A percentile compares a stretch with the other conserved stretches of the same genome.
Conservation (phyloP, 2,329 filamentous ascomycete genomes). For the Aciculosporium take region DNA sequence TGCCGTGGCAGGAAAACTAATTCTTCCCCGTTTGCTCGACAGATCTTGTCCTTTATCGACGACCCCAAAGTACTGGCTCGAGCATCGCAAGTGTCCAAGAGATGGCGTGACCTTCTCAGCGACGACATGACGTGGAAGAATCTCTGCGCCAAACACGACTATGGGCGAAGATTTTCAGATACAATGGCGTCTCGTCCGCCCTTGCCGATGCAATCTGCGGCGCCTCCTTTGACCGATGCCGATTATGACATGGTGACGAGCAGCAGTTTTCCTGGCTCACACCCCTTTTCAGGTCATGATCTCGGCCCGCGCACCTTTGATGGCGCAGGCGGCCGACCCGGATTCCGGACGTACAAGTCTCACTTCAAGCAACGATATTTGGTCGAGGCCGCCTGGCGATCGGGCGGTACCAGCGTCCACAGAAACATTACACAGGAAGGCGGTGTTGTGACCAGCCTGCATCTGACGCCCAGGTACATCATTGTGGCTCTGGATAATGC, state of each 20-base stretch:
- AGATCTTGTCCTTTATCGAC: conserved; percentile 94
- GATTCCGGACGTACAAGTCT: conserved; percentile 75
- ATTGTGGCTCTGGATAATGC: conserved; percentile 96
- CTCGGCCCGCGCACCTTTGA: conserved; percentile 41
- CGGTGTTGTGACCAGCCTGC: conserved; percentile 88
- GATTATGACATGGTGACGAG: conserved; percentile 22
- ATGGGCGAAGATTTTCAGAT: conserved; percentile 47
- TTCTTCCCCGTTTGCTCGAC: neutral
- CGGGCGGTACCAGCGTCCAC: conserved; percentile 69
- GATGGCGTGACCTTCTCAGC: conserved; percentile 85
- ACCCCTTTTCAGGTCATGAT: conserved; percentile 22
- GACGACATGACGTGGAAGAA: conserved; percentile 99
- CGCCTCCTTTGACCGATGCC: conserved; percentile 17
- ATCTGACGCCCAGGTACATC: conserved; percentile 90
- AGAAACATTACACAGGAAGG: conserved; percentile 91
- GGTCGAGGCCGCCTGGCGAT: conserved; percentile 93
- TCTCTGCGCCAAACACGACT: conserved; percentile 90
- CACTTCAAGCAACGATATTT: conserved; percentile 97
- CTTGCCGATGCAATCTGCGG: conserved; percentile 17
- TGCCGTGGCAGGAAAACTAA: conserved; percentile 8
- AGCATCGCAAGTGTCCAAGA: conserved; percentile 86
- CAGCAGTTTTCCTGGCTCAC: conserved; percentile 31
- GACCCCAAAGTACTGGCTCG: conserved; percentile 87
- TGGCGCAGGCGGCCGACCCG: conserved; percentile 35
- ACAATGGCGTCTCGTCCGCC: conserved; percentile 23